phyloP scores from a whole-genome alignment of 78 protist genomes.

The Chrysochromulina tobinii region DNA sequence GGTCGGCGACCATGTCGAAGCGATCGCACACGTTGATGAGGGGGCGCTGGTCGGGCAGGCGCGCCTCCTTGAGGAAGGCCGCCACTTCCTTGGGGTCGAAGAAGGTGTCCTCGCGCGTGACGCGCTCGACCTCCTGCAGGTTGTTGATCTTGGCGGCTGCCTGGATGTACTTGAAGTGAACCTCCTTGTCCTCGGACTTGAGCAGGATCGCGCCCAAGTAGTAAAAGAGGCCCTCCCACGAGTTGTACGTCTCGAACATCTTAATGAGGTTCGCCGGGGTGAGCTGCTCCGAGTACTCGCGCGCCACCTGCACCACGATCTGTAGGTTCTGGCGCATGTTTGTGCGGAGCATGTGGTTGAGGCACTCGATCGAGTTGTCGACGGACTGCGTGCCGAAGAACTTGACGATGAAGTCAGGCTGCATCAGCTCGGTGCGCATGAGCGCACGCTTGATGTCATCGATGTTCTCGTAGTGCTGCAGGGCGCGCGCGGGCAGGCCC shows the following conservation, averaged over 20 bases:
- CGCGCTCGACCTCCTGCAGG: constrained; percentile 94
- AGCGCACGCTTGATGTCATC: constrained; percentile 92
- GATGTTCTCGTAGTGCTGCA: constrained; percentile 94
- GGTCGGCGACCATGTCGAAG: constrained; percentile 93
- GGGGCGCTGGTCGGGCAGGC: constrained; percentile 93
- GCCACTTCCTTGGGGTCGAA: constrained; percentile 91
- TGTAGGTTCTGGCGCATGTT: constrained; percentile 89
- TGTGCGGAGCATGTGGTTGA: constrained; percentile 82
- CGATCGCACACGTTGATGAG: constrained; percentile 98
- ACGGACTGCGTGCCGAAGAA: constrained; percentile 81
- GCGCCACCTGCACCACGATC: constrained; percentile 87
- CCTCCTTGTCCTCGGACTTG: constrained; percentile 8
- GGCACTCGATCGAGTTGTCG: constrained; percentile 83
- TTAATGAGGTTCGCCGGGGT: constrained; percentile 78
- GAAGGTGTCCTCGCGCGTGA: constrained; percentile 89
- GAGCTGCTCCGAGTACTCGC: constrained; percentile 86
- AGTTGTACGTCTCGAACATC: constrained; percentile 88
- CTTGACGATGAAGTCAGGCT: constrained; percentile 78
- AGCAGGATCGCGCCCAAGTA: constrained; percentile 58
- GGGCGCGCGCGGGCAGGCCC: constrained; percentile 91
- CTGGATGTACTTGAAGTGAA: constrained; percentile 95
- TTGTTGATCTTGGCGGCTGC: constrained; percentile 93
- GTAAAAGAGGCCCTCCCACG: constrained; percentile 83
- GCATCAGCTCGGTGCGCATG: constrained; percentile 70
- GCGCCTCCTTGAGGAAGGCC: constrained; percentile 94